Conservation (phyloP, 345 rosid species). For the Boechera retrofracta region DNA sequence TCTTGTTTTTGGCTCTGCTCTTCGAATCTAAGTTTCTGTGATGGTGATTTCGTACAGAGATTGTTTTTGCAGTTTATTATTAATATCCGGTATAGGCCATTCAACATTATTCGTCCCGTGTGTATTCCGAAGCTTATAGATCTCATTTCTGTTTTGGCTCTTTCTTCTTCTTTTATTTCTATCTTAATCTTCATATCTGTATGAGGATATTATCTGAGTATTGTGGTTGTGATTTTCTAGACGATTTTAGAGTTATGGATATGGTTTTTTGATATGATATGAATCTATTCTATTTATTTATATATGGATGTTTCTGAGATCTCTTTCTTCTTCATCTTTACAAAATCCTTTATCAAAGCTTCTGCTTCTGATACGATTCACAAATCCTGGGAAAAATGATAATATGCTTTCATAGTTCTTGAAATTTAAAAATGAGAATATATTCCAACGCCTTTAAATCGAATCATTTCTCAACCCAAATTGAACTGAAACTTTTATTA, state of each 20-base stretch:
- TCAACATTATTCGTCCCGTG: slow-evolving; percentile 42
- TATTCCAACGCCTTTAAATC: background rate
- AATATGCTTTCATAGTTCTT: background rate
- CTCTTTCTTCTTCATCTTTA: background rate
- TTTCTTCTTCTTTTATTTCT: background rate
- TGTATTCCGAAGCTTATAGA: slow-evolving; percentile 45
- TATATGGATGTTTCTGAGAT: slow-evolving; percentile 28
- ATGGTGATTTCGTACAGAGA: slow-evolving; percentile 48
- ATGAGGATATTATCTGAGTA: slow-evolving; percentile 29
- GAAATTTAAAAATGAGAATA: background rate
- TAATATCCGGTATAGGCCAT: slow-evolving; percentile 34
- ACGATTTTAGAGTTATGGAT: slow-evolving; percentile 17
- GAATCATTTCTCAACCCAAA: too few relatives aligned
- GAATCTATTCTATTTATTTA: slow-evolving; percentile 42
- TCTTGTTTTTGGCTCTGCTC: slow-evolving; percentile 55
- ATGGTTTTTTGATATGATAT: slow-evolving; percentile 34
- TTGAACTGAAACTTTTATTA: too few relatives aligned
- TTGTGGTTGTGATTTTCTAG: slow-evolving; percentile 32
- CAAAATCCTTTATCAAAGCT: background rate
- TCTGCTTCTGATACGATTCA: background rate
- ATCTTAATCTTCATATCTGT: slow-evolving; percentile 28
- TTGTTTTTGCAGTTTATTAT: slow-evolving; percentile 19
- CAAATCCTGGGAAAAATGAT: background rate
- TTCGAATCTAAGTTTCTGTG: slow-evolving; percentile 53
- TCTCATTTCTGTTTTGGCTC: slow-evolving; percentile 22